These are phyloP conservation scores for Lepiota subincarnata DNA, from an alignment of 768 basidiomycete genomes.

Conservation along the genomic window DNA sequence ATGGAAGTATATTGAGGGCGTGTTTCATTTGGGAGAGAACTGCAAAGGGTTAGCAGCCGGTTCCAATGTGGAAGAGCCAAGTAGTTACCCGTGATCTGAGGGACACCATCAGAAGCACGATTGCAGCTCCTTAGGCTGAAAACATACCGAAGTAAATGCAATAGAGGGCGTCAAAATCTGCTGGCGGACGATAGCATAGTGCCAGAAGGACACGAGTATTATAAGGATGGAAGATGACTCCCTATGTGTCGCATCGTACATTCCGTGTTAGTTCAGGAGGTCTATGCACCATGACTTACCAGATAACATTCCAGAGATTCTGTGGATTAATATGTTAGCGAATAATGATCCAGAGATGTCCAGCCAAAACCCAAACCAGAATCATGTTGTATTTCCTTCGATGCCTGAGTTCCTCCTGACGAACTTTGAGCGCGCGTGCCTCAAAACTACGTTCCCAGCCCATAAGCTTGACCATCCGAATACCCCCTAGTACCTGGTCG, in stretches of 20 bases:
- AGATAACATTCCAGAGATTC: constrained; percentile 46
- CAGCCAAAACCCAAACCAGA: constrained; percentile 44
- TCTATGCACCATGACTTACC: constrained; percentile 21
- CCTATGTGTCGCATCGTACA: constrained; percentile 21
- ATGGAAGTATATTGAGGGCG: constrained; percentile 82
- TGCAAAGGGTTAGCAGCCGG: constrained; percentile 16
- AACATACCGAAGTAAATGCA: constrained; percentile 71
- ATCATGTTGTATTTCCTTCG: constrained; percentile 85
- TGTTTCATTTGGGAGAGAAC: constrained; percentile 89
- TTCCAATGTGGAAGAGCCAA: background rate
- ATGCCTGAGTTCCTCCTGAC: constrained; percentile 78
- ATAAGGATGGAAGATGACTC: constrained; percentile 64
- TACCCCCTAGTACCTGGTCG: constrained; percentile 73
- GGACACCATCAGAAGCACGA: background rate
- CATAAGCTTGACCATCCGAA: constrained; percentile 97
- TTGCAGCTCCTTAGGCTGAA: constrained; percentile 11
- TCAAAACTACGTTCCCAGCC: constrained; percentile 92
- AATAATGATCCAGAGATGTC: background rate
- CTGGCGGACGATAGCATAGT: constrained; percentile 67
- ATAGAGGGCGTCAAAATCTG: constrained; percentile 75
- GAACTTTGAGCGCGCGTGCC: constrained; percentile 61
- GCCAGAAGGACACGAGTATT: constrained; percentile 61
- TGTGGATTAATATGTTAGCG: constrained; percentile 13
- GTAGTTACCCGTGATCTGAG: constrained; percentile 12
- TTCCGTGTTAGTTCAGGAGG: background rate